phyloP scores from a whole-genome alignment of 2,329 filamentous ascomycete genomes.

The Sporothrix sp. region DNA sequence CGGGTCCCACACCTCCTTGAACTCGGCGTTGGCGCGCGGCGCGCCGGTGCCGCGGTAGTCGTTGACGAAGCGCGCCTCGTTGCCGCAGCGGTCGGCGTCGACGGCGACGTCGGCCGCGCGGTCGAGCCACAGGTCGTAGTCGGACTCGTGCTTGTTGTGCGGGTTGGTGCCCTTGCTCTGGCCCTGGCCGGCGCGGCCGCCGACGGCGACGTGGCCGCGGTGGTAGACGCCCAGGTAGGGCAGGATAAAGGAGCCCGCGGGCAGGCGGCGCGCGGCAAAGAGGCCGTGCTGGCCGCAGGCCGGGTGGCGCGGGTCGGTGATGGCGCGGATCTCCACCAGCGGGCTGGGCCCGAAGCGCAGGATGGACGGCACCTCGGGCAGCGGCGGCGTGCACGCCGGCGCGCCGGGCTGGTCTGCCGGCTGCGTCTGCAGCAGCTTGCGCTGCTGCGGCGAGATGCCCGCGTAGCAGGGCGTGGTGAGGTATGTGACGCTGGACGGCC shows the following conservation, averaged over 20 bases:
- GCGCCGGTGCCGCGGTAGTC: slow-evolving; percentile 50
- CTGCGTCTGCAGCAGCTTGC: slow-evolving; percentile 28
- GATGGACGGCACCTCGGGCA: slow-evolving; percentile 15
- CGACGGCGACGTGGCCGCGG: slow-evolving; percentile 25
- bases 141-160: slow-evolving; percentile 32
- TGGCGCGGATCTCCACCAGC: slow-evolving; percentile 45
- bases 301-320: slow-evolving; percentile 42
- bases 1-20: slow-evolving; percentile 47
- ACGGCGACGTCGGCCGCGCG: slow-evolving; percentile 47
- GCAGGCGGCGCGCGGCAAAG: slow-evolving; percentile 45
- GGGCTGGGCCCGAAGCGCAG: slow-evolving; percentile 32
- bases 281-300: slow-evolving; percentile 50
- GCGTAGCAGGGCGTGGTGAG: slow-evolving; percentile 41
- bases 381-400: background rate
- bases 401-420: slow-evolving; percentile 12
- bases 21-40: slow-evolving; percentile 46
- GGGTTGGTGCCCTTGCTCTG: slow-evolving; percentile 24
- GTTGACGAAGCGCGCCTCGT: slow-evolving; percentile 58
- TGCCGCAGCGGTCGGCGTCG: slow-evolving; percentile 48
- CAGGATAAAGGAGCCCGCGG: slow-evolving; percentile 47
- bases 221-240: slow-evolving; percentile 54
- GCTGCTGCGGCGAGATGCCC: slow-evolving; percentile 34
- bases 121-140: slow-evolving; percentile 58
- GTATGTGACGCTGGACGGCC: slow-evolving; percentile 45
- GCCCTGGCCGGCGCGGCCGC: too few relatives aligned